Percentiles rank a stretch among this genome's conserved stretches.
These are phyloP conservation scores for Hypoxylon sp. DNA, from an alignment of 2,329 filamentous ascomycete species.

Conservation along the genomic window DNA sequence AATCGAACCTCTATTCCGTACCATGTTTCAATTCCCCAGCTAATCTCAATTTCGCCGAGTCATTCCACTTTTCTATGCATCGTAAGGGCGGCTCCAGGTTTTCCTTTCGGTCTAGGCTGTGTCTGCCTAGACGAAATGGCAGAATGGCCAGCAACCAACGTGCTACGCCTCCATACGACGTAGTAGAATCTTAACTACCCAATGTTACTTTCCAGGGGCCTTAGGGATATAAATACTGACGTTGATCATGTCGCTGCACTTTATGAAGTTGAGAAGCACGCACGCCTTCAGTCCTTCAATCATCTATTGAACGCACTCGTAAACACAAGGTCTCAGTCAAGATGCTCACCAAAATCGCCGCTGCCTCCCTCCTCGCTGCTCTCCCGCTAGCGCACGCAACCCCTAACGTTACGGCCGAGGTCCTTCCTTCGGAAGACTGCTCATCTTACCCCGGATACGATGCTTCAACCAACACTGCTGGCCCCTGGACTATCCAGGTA, in stretches of 20 bases:
- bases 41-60: conserved; percentile 32
- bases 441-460: conserved; percentile 39
- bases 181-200: conserved; percentile 7
- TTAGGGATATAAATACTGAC: conserved; percentile 27
- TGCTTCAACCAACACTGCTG: conserved; percentile 35
- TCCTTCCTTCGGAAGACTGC: conserved; percentile 33
- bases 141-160: background rate
- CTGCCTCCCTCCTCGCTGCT: conserved; percentile 35
- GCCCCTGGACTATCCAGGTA: conserved; percentile 37
- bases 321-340: conserved; percentile 7
- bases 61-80: conserved; percentile 29
- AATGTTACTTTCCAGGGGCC: conserved; percentile 15
- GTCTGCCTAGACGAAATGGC: conserved; percentile 8
- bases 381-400: conserved; percentile 32
- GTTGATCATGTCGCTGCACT: background rate
- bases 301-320: background rate
- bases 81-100: conserved; percentile 13
- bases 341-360: conserved; percentile 38
- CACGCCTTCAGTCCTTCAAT: conserved; percentile 10
- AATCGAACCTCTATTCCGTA: background rate
- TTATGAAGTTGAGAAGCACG: conserved; percentile 5
- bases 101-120: conserved; percentile 31
- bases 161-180: conserved; percentile 15
- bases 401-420: conserved; percentile 36
- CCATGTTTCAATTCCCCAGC: background rate